phyloP scores from a whole-genome alignment of 441 rosid genomes.

The Geranium incanum region DNA sequence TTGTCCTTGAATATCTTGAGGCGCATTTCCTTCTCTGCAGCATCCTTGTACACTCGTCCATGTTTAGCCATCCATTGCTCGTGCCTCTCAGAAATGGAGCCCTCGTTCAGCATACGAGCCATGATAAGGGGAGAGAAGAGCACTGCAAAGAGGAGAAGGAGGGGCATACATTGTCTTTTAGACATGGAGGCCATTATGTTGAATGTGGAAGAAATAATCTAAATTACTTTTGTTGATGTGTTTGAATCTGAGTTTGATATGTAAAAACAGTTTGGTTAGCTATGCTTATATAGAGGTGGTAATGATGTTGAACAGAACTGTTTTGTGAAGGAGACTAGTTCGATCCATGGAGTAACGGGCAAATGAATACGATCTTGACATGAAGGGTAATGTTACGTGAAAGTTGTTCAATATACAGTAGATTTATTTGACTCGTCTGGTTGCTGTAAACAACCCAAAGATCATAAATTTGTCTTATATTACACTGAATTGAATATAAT shows the following conservation, averaged over 20 bases:
- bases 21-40: slow-evolving; percentile 30
- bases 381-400: no score
- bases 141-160: slow-evolving; percentile 16
- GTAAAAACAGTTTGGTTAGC: not conserved
- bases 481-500: no score
- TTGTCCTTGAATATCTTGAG: slow-evolving; percentile 28
- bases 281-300: not conserved
- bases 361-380: no score
- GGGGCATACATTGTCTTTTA: slow-evolving; percentile 12
- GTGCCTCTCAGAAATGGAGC: slow-evolving; percentile 16
- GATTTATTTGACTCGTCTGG: no score
- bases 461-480: no score
- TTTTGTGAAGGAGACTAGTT: no score
- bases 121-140: not conserved
- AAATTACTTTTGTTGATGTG: not conserved
- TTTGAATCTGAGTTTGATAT: not conserved
- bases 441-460: no score
- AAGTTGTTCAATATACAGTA: no score
- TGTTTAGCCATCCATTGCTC: slow-evolving; percentile 25
- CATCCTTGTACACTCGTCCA: slow-evolving; percentile 21
- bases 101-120: slow-evolving; percentile 19
- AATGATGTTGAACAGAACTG: not conserved
- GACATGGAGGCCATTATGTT: not conserved
- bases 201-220: not conserved
- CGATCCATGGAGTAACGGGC: no score